These are phyloP conservation scores for Verticillium isaacii DNA, from an alignment of 2,329 filamentous ascomycete species.

Conservation along the genomic window DNA sequence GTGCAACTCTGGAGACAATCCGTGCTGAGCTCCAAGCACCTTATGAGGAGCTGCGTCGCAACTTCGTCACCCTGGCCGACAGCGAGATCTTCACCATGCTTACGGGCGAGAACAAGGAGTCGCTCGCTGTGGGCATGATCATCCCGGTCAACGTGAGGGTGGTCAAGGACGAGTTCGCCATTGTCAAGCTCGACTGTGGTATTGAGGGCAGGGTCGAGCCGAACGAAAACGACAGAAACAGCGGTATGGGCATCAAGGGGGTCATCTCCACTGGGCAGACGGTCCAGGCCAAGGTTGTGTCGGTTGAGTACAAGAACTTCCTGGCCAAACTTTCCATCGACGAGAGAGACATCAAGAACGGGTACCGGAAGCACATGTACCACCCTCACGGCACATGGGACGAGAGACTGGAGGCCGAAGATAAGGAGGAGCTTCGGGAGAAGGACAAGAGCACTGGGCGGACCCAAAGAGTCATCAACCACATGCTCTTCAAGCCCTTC, in stretches of 20 bases:
- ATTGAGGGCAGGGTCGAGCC: slow-evolving; percentile 86
- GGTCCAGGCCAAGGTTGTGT: slow-evolving; percentile 80
- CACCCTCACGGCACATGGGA: slow-evolving; percentile 84
- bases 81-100: slow-evolving; percentile 95
- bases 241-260: slow-evolving; percentile 63
- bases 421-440: slow-evolving; percentile 77
- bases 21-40: slow-evolving; percentile 87
- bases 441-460: slow-evolving; percentile 83
- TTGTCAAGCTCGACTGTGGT: slow-evolving; percentile 89
- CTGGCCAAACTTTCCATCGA: slow-evolving; percentile 78
- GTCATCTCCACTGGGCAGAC: slow-evolving; percentile 78
- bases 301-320: slow-evolving; percentile 83
- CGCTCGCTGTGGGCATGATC: slow-evolving; percentile 85
- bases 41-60: slow-evolving; percentile 87
- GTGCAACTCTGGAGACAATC: slow-evolving; percentile 93
- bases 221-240: slow-evolving; percentile 27
- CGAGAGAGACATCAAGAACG: slow-evolving; percentile 72
- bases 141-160: slow-evolving; percentile 83
- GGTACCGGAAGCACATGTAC: slow-evolving; percentile 65
- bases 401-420: slow-evolving; percentile 70
- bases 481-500: slow-evolving; percentile 91
- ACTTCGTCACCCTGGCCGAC: slow-evolving; percentile 64
- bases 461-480: slow-evolving; percentile 92
- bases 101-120: slow-evolving; percentile 84
- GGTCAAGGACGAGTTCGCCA: slow-evolving; percentile 87